Conservation (phyloP, 2,329 filamentous ascomycete genomes). For the Alternaria gaisen region DNA sequence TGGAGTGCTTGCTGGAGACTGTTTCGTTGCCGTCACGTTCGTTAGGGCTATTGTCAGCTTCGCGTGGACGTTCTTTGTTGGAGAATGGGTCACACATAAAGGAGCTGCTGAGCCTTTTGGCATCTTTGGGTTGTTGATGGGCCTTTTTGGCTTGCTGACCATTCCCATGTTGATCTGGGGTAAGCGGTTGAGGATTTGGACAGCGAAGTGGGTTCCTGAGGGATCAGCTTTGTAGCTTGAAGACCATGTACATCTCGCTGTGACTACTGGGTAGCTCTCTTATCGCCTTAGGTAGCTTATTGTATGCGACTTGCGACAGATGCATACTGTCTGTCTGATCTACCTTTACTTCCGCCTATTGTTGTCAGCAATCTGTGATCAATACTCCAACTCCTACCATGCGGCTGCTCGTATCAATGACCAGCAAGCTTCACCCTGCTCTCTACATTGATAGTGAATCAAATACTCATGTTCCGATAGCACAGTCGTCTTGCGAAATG, state of each 20-base stretch:
- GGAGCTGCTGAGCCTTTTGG: constrained; percentile 62
- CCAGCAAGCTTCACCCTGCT: background rate
- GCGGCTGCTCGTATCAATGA: background rate
- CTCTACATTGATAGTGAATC: background rate
- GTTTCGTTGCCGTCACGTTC: constrained; percentile 63
- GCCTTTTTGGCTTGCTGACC: constrained; percentile 54
- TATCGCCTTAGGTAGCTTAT: too few species aligned
- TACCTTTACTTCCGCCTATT: background rate
- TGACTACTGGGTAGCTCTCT: background rate
- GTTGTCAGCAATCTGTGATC: background rate
- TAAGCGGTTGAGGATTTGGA: constrained; percentile 54
- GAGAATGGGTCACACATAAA: constrained; percentile 55
- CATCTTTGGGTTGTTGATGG: constrained; percentile 63
- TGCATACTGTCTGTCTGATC: too few species aligned
- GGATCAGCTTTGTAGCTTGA: constrained; percentile 21
- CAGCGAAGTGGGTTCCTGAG: constrained; percentile 45
- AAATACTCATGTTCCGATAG: background rate
- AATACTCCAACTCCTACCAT: background rate
- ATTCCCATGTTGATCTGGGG: constrained; percentile 52
- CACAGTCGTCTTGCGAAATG: background rate
- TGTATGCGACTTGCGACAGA: too few species aligned
- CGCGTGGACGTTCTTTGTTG: constrained; percentile 64
- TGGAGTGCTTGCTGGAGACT: constrained; percentile 58
- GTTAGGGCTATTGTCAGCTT: constrained; percentile 61
- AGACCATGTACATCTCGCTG: background rate